phyloP scores from a whole-genome alignment of 192 early-diverging fungal genomes.

The Backusella mclennaniae region DNA sequence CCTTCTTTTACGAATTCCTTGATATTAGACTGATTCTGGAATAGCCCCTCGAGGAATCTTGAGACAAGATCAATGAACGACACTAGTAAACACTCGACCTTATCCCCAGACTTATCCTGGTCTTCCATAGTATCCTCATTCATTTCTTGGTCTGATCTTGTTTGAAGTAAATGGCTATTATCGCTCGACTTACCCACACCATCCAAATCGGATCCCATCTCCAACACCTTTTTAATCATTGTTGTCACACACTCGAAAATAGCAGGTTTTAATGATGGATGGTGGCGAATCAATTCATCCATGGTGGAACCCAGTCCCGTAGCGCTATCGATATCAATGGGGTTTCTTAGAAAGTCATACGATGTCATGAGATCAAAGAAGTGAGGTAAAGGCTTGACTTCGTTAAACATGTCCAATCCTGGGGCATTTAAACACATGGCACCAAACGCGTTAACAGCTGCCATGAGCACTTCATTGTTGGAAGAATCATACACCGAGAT shows the following conservation, averaged over 20 bases:
- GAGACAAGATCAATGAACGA: constrained; percentile 66
- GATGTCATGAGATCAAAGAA: constrained; percentile 78
- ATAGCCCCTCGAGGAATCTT: constrained; percentile 82
- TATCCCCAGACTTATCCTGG: constrained; percentile 43
- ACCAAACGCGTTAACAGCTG: constrained; percentile 90
- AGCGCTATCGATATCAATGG: constrained; percentile 83
- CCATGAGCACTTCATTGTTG: constrained; percentile 54
- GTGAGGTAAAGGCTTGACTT: constrained; percentile 65
- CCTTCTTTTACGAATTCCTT: constrained; percentile 67
- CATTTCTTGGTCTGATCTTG: constrained; percentile 5
- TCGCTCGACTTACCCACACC: constrained; percentile 35
- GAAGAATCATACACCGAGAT: constrained; percentile 51
- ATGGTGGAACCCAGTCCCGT: constrained; percentile 80
- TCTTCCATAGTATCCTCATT: neutral
- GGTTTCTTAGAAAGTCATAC: constrained; percentile 69
- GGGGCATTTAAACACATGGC: constrained; percentile 90
- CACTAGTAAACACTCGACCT: constrained; percentile 50
- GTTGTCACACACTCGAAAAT: constrained; percentile 67
- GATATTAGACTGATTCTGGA: constrained; percentile 74
- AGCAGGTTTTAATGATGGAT: constrained; percentile 76
- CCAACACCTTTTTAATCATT: constrained; percentile 67
- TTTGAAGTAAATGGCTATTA: constrained; percentile 44
- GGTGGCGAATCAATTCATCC: constrained; percentile 97
- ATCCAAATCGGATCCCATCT: constrained; percentile 46
- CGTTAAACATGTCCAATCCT: constrained; percentile 83